Evolutionary conservation across 2,329 filamentous ascomycete species (phyloP), one percentile per base, ranked within the genome.

Genomic region (Diaporthe nobilis): DNA sequence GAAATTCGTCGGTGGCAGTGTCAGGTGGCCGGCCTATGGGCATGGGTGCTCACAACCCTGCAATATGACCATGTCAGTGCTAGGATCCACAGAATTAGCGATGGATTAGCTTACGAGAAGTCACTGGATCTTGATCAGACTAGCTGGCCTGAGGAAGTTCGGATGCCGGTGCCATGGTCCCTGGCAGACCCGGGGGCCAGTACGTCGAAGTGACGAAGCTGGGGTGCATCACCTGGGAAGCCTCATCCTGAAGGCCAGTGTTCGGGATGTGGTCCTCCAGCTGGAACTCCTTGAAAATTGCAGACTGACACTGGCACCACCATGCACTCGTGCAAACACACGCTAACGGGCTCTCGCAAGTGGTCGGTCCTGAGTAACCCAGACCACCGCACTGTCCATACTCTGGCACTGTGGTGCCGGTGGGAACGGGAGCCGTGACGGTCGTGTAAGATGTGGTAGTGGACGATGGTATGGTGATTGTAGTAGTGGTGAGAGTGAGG

Each of bases 361-460:
- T 67, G 13, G 83, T 85, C 68, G 82, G 73, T 1, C 84, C 84
- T 6, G 77, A 79, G 74, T 83, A 85, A 1, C 80, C 81, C 8
- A 68, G 72, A 3, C 84, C 84, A 58, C 84, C 84, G 65, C 84
- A 86, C 78, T 84, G 83, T 39, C 79, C 80, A 81, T 82, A 85
- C 70, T 84, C 82, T 15, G 79, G 75, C n/a, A 83, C 82, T 2
- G 78, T 71, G 15, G 31, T 42, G n/a, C 47, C 34, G 34, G 47
- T 70, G 49, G 65, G 31, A 20, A 42, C 49, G 15, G 65, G 49
- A 4, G 74, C 76, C 15, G 65, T 70, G 3, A 51, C n/a, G n/a
- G 65, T 70, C 2, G 65, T 70, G n/a, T 28, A 55, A 42, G 65
- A 70, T 15, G 65, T 70, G 4, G 49, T 10, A n/a, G 65, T 70